These are phyloP conservation scores for Rhodocollybia butyracea DNA, from an alignment of 768 basidiomycete species.

Conservation along the genomic window DNA sequence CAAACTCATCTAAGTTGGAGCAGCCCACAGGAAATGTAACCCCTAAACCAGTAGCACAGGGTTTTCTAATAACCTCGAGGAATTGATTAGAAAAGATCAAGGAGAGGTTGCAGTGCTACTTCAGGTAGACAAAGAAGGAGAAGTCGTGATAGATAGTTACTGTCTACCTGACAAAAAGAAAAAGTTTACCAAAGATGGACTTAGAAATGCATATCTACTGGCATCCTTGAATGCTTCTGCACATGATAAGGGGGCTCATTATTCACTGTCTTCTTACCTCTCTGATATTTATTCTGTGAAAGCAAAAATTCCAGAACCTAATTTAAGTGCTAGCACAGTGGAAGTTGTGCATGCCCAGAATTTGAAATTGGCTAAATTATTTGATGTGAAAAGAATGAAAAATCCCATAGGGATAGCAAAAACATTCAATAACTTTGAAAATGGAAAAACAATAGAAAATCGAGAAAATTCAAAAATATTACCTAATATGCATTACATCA, in stretches of 20 bases:
- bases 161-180: not conserved
- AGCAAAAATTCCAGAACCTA: too few species aligned
- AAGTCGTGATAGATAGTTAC: not conserved
- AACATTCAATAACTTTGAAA: too few species aligned
- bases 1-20: not conserved
- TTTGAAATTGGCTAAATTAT: too few species aligned
- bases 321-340: too few species aligned
- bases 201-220: constrained; percentile 1
- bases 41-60: not conserved
- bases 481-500: too few species aligned
- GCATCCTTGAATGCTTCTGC: not conserved
- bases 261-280: too few species aligned
- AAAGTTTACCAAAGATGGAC: not conserved
- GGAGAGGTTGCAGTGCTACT: constrained; percentile 7
- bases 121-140: not conserved
- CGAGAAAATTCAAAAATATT: too few species aligned
- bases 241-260: not conserved
- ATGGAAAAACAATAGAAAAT: too few species aligned
- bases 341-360: too few species aligned
- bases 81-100: constrained; percentile 7
- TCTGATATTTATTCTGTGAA: too few species aligned
- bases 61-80: constrained; percentile 7
- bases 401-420: too few species aligned
- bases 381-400: too few species aligned
- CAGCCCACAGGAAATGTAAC: not conserved